These are phyloP conservation scores for Neofusicoccum umdonicola DNA, from an alignment of 2,329 filamentous ascomycete species.

Conservation along the genomic window DNA sequence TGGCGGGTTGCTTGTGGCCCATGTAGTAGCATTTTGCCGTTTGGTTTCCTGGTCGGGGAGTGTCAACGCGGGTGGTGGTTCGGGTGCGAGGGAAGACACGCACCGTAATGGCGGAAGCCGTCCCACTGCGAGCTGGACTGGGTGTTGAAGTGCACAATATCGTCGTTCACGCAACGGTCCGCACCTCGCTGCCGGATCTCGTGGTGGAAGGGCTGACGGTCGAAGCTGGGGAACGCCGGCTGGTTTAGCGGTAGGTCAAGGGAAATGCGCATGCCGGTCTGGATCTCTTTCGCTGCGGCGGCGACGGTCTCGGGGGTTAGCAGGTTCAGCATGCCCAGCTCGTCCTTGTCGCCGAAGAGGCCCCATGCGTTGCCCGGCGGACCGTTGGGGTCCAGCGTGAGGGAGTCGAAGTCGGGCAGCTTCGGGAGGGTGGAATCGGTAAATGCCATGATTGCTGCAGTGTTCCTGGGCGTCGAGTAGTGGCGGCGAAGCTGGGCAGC, in stretches of 20 bases:
- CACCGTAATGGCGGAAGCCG: slow-evolving; percentile 37
- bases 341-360: slow-evolving; percentile 51
- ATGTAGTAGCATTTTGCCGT: slow-evolving; percentile 43
- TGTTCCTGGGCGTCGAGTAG: background rate
- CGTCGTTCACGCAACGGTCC: slow-evolving; percentile 36
- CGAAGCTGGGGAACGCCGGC: slow-evolving; percentile 38
- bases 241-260: slow-evolving; percentile 44
- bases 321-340: slow-evolving; percentile 56
- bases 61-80: background rate
- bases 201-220: slow-evolving; percentile 31
- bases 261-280: slow-evolving; percentile 37
- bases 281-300: slow-evolving; percentile 47
- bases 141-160: slow-evolving; percentile 37
- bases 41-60: slow-evolving; percentile 40
- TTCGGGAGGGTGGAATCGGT: slow-evolving; percentile 16
- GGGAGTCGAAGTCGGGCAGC: slow-evolving; percentile 43
- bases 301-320: slow-evolving; percentile 49
- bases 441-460: background rate
- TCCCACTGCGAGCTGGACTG: slow-evolving; percentile 41
- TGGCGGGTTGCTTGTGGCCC: slow-evolving; percentile 38
- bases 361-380: slow-evolving; percentile 58
- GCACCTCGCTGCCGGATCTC: slow-evolving; percentile 29
- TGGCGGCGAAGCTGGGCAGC: background rate
- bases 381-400: slow-evolving; percentile 51
- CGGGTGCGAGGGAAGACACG: background rate